Evolutionary conservation across 73 alveolate genomes (phyloP).

Genomic region (Paramecium sexaurelia): DNA sequence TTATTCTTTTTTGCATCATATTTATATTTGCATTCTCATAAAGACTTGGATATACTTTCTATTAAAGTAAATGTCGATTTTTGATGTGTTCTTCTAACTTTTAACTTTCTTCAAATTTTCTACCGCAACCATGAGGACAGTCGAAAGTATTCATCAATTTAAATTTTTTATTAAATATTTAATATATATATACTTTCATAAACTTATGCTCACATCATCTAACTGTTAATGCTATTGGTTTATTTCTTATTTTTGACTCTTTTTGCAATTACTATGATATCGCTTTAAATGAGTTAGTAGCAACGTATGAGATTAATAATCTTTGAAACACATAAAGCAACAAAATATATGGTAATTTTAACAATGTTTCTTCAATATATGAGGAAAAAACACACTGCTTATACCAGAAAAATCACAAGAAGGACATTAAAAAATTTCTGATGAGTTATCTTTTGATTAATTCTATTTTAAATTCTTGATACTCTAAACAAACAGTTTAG

Average conservation of each 20-base stretch:
- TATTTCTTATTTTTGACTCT: not conserved
- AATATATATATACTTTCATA: not conserved
- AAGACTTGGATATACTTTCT: not conserved
- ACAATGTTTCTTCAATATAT: not conserved
- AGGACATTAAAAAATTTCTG: not conserved
- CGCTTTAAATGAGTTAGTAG: not conserved
- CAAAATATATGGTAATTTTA: not conserved
- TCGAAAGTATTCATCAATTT: not conserved
- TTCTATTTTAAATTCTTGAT: not conserved
- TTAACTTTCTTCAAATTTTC: not conserved
- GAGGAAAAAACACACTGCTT: not conserved
- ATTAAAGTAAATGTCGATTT: not conserved
- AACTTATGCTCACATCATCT: not conserved
- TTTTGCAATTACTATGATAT: not conserved
- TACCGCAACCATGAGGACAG: slow-evolving; percentile 42
- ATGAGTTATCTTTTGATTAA: not conserved
- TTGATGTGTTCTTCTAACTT: not conserved
- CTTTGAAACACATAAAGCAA: not conserved
- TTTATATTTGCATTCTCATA: not conserved
- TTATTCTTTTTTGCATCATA: not conserved
- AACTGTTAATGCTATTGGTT: not conserved
- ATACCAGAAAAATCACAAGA: not conserved
- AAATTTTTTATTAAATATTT: not conserved
- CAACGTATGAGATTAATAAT: not conserved
- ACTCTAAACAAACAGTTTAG: not conserved